Percentiles rank a stretch among this genome's conserved stretches.
phyloP scores from a whole-genome alignment of 1,284 basidiomycete species.

The Entoloma clypeatum region DNA sequence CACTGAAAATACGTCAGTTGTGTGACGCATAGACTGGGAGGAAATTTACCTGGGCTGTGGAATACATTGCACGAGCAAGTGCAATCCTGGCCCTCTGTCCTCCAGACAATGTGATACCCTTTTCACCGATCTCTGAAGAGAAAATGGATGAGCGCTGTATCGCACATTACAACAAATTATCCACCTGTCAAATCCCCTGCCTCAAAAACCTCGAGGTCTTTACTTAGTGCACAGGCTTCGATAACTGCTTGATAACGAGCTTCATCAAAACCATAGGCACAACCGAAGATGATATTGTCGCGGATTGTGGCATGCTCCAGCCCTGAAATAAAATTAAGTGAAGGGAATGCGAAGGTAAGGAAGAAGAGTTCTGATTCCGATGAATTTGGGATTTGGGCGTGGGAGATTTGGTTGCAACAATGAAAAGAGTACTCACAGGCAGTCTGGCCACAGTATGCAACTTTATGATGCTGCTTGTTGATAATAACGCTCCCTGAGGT shows the following conservation, averaged over 20 bases:
- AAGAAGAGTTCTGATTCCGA: no score
- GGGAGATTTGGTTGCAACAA: background rate
- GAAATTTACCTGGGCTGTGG: conserved; percentile 48
- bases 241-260: conserved; percentile 69
- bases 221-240: conserved; percentile 74
- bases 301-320: conserved; percentile 74
- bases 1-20: conserved; percentile 38
- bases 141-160: conserved; percentile 1
- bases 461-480: conserved; percentile 58
- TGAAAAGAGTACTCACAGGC: conserved; percentile 46
- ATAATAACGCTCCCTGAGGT: conserved; percentile 55
- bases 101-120: conserved; percentile 76
- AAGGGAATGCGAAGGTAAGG: conserved; percentile 9
- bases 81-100: conserved; percentile 80
- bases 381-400: no score
- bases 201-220: conserved; percentile 73
- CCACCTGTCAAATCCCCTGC: conserved; percentile 79
- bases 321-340: conserved; percentile 35
- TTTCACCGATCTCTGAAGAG: conserved; percentile 64
- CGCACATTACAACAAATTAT: conserved; percentile 9
- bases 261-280: conserved; percentile 60
- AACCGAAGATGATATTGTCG: conserved; percentile 81
- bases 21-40: background rate
- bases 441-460: conserved; percentile 66
- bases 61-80: conserved; percentile 64